Percentiles rank a stretch among this genome's conserved stretches.
phyloP scores from a whole-genome alignment of 2,329 filamentous ascomycete genomes.

The Apiospora marii region DNA sequence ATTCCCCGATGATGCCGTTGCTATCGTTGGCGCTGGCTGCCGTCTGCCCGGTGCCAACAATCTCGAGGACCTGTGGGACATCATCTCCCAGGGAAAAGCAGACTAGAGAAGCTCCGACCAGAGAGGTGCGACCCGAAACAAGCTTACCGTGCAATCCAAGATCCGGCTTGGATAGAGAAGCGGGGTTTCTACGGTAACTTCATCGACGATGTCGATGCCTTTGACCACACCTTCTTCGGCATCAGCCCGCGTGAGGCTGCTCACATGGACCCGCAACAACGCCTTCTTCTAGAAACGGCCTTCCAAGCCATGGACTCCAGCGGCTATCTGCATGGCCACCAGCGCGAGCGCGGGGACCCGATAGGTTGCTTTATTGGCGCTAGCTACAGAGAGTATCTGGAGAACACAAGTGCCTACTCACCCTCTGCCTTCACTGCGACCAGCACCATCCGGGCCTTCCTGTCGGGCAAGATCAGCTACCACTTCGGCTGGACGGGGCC shows the following conservation, averaged over 20 bases:
- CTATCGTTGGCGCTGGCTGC: slow-evolving; percentile 7
- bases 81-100: not conserved
- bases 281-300: slow-evolving; percentile 34
- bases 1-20: slow-evolving; percentile 6
- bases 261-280: slow-evolving; percentile 42
- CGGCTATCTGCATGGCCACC: slow-evolving; percentile 30
- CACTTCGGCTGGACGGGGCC: slow-evolving; percentile 48
- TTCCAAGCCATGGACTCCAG: slow-evolving; percentile 33
- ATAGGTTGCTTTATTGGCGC: slow-evolving; percentile 40
- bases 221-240: slow-evolving; percentile 41
- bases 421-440: slow-evolving; percentile 44
- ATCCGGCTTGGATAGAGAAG: slow-evolving; percentile 25
- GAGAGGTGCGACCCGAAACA: slow-evolving; percentile 26
- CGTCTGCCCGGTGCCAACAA: slow-evolving; percentile 24
- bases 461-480: slow-evolving; percentile 44
- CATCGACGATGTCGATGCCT: slow-evolving; percentile 32
- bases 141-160: not conserved
- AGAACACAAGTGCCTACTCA: slow-evolving; percentile 36
- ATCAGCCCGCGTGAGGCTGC: slow-evolving; percentile 38
- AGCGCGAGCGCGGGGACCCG: slow-evolving; percentile 28
- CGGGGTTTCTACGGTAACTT: slow-evolving; percentile 37
- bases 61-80: slow-evolving; percentile 26
- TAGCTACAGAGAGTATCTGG: slow-evolving; percentile 35
- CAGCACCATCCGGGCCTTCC: slow-evolving; percentile 44
- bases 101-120: not conserved